Conservation (phyloP, 345 rosid genomes). For the Gossypium raimondii region DNA sequence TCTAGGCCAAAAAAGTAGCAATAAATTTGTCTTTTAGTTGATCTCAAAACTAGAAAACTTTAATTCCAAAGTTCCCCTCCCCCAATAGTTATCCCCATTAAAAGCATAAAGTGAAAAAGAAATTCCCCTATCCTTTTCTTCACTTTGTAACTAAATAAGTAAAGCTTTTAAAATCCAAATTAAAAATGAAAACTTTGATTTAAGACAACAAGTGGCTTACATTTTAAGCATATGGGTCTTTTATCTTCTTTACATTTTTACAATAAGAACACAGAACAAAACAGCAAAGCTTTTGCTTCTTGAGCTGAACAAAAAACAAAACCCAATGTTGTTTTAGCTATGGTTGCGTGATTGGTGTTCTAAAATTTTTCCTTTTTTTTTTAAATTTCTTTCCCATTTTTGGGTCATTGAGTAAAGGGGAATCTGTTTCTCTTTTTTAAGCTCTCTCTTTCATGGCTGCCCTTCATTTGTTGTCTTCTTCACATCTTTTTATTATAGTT, state of each 20-base stretch:
- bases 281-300: neutral
- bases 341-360: constrained; percentile 58
- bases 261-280: neutral
- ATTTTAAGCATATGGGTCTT: neutral
- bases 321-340: constrained; percentile 6
- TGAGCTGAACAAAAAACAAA: neutral
- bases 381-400: neutral
- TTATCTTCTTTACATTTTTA: neutral
- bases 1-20: too few species aligned
- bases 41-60: neutral
- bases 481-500: constrained; percentile 8
- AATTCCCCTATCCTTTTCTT: neutral
- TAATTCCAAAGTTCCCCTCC: neutral
- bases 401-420: constrained; percentile 24
- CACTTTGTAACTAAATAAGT: neutral
- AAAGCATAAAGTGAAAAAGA: neutral
- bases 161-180: too few species aligned
- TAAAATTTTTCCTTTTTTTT: neutral
- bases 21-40: too few species aligned
- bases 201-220: constrained; percentile 1
- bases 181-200: too few species aligned
- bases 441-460: neutral
- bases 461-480: neutral
- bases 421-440: constrained; percentile 22
- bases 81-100: neutral